Evolutionary conservation across 2,329 filamentous ascomycete species (phyloP).

Genomic region (Botryotinia convoluta): DNA sequence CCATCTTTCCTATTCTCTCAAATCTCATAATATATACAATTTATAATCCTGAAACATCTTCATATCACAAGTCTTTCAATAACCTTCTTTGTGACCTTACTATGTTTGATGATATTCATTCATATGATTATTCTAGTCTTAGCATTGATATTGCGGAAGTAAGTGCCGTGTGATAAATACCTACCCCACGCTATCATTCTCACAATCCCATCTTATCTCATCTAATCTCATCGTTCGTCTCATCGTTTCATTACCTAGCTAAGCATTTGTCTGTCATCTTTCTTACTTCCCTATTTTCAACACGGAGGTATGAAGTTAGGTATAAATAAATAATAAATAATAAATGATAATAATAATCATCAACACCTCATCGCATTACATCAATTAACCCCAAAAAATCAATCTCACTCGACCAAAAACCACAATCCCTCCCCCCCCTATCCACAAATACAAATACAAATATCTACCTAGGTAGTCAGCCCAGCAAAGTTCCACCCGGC

Average conservation of each 20-base stretch:
- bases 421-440: no score
- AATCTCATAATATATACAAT: background rate
- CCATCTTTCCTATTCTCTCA: no score
- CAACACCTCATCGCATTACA: no score
- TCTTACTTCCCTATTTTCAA: no score
- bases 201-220: constrained; percentile 14
- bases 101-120: no score
- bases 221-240: background rate
- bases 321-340: background rate
- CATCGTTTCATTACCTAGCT: background rate
- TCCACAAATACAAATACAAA: background rate
- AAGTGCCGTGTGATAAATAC: background rate
- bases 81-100: no score
- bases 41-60: background rate
- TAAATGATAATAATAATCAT: no score
- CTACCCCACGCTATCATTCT: background rate
- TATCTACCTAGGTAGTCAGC: background rate
- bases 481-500: background rate
- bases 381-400: background rate
- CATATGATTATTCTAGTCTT: background rate
- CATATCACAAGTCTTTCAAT: background rate
- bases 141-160: background rate
- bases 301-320: no score
- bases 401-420: background rate
- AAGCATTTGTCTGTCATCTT: background rate